Base-by-base conservation (phyloP, 768 basidiomycete genomes). In the Boletus tomentosulus region DNA sequence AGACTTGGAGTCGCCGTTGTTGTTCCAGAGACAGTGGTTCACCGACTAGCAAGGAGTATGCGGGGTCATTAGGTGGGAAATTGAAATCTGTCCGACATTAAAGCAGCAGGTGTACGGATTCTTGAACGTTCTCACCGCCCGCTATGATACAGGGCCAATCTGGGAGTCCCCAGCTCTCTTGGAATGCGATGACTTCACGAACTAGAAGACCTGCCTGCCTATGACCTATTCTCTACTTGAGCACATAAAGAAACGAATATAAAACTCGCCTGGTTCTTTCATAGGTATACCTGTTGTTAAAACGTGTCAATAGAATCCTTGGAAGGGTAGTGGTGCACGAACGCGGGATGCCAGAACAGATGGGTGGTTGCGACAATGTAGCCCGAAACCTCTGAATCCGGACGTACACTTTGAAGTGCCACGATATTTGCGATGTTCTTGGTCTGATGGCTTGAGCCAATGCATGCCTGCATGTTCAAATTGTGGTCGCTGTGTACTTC, bases 291-390 rank as follows among this genome's bases (percentile, higher is more conserved):
- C 57, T 61, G 35, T 27, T 46, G 24, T 34, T 2, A 13, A 45
- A 46, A 16, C 19, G 30, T 15, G n/a, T 62, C 27, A 62, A 46
- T 11, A 7, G 28, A n/a, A 25, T 8, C 31, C 22, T 50, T 11
- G 22, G 25, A n/a, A 51, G 35, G 8, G 9, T 28, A 8, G 34
- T 50, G 3, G 30, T 34, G 22, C 28, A 73, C 80, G 54, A 70
- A 92, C 85, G 78, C 80, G 6, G 93, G 93, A 71, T 96, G 93
- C 95, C 95, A 98, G 69, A 97, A 98, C 24, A 96, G 74, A 73
- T 98, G 95, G 0, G 94, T 94, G 1, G 95, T 97, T 3, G 84
- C 91, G 13, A 95, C 73, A 38, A 96, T 72, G 33, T 92, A 68
- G 4, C 93, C 91, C 37, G 74, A 71, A 7, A 64, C 37, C 15